Base-by-base conservation (phyloP, 257 asterid genomes). In the Nemophila menziesii region DNA sequence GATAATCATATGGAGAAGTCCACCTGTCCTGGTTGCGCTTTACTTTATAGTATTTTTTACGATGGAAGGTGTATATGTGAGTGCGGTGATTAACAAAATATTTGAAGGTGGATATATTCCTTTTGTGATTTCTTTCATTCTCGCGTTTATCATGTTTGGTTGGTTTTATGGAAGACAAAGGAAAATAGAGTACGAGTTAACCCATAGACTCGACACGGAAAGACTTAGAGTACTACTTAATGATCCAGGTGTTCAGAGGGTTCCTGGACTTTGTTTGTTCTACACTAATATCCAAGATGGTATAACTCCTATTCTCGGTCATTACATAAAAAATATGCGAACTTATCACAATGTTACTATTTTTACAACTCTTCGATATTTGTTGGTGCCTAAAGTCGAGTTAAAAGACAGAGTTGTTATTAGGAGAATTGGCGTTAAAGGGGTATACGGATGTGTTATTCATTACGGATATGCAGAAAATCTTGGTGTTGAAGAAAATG, bases 401-500 rank as follows among this genome's bases (percentile, higher is more conserved):
- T 29, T 29, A 1, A 44, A 50, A 5, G 67, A 66, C 18, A 60
- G 67, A 23, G 46, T 66, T 22, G 27, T 55, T 22, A 27, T 60
- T 36, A 45, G 43, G 38, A 60, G 60, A 43, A 55, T 19, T 7
- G 61, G 64, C 45, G 33, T 49, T 27, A 58, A 21, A 46, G 71
- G 66, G 14, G 45, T 64, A 17, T 64, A 64, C 18, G 50, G 62
- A 2, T 64, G 71, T 20, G 46, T 36, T 12, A 37, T 66, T 40
- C 67, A 66, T 43, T 60, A 55, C 42, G 72, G 72, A 13, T 66
- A 66, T 43, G 64, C 72, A 11, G 72, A 66, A 39, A 48, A 60
- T 10, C 57, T 45, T 29, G 36, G 23, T 27, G 54, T 39, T 10
- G 54, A 67, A 45, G 61, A 63, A 16, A 40, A 58, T 27, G 64